phyloP scores from a whole-genome alignment of 2,329 filamentous ascomycete genomes.

The Corinectria fuckeliana region DNA sequence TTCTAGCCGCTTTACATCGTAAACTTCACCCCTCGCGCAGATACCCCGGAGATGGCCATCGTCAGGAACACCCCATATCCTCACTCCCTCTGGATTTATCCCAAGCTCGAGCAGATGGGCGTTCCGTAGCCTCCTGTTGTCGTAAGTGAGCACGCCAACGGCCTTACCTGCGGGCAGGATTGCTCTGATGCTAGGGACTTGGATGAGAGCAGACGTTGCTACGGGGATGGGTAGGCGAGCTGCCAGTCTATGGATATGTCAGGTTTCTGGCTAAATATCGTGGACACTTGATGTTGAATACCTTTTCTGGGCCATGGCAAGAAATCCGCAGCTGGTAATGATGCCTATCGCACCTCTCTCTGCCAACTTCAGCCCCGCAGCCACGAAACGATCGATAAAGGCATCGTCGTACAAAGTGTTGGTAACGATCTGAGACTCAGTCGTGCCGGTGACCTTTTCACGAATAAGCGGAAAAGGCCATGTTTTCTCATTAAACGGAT shows the following conservation, averaged over 20 bases:
- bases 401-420: constrained; percentile 39
- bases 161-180: constrained; percentile 32
- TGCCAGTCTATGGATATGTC: constrained; percentile 32
- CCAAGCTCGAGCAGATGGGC: constrained; percentile 32
- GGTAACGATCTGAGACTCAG: constrained; percentile 40
- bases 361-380: constrained; percentile 41
- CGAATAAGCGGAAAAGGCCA: constrained; percentile 48
- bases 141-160: constrained; percentile 44
- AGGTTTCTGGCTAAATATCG: neutral
- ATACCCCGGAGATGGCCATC: constrained; percentile 30
- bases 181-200: constrained; percentile 42
- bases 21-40: constrained; percentile 24
- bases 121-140: constrained; percentile 32
- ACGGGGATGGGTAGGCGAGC: constrained; percentile 44
- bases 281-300: constrained; percentile 6
- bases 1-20: constrained; percentile 26
- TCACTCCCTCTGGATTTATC: constrained; percentile 25
- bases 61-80: constrained; percentile 34
- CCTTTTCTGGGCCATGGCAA: constrained; percentile 45
- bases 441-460: constrained; percentile 41
- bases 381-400: constrained; percentile 45
- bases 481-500: constrained; percentile 44
- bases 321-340: constrained; percentile 49
- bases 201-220: constrained; percentile 45
- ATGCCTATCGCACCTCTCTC: constrained; percentile 44